These are phyloP conservation scores for Penicillium italicum DNA, from an alignment of 2,329 filamentous ascomycete genomes.

Conservation along the genomic window DNA sequence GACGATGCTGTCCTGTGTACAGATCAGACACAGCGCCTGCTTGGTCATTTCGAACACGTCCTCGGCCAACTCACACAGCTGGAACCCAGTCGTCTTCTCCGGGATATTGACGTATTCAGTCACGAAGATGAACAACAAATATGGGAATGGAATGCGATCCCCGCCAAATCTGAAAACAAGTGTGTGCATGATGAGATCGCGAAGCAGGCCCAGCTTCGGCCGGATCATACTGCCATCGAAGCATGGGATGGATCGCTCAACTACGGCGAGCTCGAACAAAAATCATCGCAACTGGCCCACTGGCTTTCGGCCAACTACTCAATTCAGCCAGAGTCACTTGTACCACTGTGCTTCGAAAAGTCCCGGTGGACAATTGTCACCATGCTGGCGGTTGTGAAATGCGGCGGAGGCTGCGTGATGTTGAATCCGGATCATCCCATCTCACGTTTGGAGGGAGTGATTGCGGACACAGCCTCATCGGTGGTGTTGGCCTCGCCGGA, in stretches of 20 bases:
- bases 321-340: not conserved
- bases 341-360: not conserved
- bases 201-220: conserved; percentile 6
- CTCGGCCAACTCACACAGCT: not conserved
- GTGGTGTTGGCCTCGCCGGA: conserved; percentile 1
- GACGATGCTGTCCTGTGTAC: not conserved
- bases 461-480: not conserved
- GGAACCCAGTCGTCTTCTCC: not conserved
- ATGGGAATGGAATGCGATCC: conserved; percentile 7
- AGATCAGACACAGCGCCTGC: not conserved
- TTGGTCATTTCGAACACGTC: conserved; percentile 5
- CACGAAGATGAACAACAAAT: conserved; percentile 8
- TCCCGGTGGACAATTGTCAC: conserved; percentile 17
- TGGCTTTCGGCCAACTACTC: conserved; percentile 25
- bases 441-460: not conserved
- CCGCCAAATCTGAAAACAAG: not conserved
- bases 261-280: conserved; percentile 25
- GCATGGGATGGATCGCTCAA: conserved; percentile 30
- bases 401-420: not conserved
- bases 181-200: conserved; percentile 9
- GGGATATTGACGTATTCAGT: conserved; percentile 7
- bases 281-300: conserved; percentile 31
- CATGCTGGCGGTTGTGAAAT: conserved; percentile 10
- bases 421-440: conserved; percentile 1
- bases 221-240: conserved; percentile 6